Base-by-base conservation (phyloP, 768 basidiomycete species). In the Kwoniella sp. region DNA sequence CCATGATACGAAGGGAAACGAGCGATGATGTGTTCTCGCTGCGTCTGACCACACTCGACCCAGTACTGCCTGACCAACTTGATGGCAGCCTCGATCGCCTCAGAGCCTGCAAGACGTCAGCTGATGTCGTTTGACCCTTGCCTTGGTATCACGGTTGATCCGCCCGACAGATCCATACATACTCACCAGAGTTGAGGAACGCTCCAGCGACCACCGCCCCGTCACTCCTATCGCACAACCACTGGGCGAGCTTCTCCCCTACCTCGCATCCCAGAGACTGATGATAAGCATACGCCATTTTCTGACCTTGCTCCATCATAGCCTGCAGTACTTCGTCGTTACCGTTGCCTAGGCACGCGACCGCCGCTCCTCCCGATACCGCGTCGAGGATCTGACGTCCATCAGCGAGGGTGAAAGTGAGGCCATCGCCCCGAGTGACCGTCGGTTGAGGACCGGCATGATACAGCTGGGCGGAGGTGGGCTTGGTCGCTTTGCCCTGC, bases 11-110 rank as follows among this genome's bases (percentile, higher is more conserved):
- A 50, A 14, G 56, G 65, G 39, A 47, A 50, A 15, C 65, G 41
- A 17, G 56, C 50, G 42, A 67, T 60, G 22, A 61, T 58, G 23
- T 67, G 50, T 29, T 43, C 42, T 25, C 56, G 20, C 40, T 55
- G 37, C 0, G 58, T 51, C 19, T 58, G 27, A 12, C 52, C 51
- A 17, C 27, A 41, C 22, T 60, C 55, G 25, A 63, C 63, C 50
- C 63, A 64, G 41, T 67, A 65, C 29, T 67, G 63, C 28, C 63
- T 46, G 12, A 50, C 50, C 0, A 64, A 48, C 33, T 64, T 64
- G 49, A 67, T 59, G 1, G 55, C 52, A 19, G 60, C 55, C 29
- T 67, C 63, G 25, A 59, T 46, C 12, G 65, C 65, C 53, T 64
- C 63, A 17, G 58, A 57, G 15, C 46, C 50, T 50, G 23, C 10